Evolutionary conservation across 2,329 filamentous ascomycete species (phyloP).

Genomic region (Aspergillus glaucus): DNA sequence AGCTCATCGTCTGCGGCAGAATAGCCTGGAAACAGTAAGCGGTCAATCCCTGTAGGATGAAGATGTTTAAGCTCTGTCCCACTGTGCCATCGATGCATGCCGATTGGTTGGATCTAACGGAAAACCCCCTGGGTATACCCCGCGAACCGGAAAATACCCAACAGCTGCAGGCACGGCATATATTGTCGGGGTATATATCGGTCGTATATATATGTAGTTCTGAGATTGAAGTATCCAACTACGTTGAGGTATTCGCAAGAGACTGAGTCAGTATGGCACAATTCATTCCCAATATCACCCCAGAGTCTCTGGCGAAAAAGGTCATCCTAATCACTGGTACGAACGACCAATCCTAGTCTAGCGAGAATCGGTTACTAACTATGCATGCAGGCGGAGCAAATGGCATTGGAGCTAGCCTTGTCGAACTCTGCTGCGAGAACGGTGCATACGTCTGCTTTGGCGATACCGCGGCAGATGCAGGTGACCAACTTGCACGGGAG

Average conservation of each 20-base stretch:
- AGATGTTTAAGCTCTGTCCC: not conserved
- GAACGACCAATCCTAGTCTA: not conserved
- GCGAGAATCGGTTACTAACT: not conserved
- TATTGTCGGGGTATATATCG: too few species aligned
- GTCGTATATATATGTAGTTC: not conserved
- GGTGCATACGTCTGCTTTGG: constrained; percentile 42
- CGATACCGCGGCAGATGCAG: constrained; percentile 33
- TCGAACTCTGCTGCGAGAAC: constrained; percentile 32
- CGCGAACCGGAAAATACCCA: too few species aligned
- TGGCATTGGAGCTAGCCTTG: constrained; percentile 40
- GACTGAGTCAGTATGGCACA: constrained; percentile 4
- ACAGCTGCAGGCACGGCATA: too few species aligned
- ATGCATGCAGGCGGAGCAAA: constrained; percentile 34
- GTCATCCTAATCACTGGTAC: constrained; percentile 15
- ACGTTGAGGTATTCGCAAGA: too few species aligned
- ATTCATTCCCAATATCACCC: constrained; percentile 7
- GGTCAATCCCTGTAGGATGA: not conserved
- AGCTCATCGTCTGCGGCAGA: not conserved
- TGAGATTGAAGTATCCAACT: not conserved
- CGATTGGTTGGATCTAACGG: not conserved
- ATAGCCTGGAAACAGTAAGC: not conserved
- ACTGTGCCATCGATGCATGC: not conserved
- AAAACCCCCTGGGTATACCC: not conserved
- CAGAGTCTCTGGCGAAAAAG: constrained; percentile 13
- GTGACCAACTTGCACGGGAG: constrained; percentile 21